Conservation (phyloP, 108 stramenopile genomes). For the Cyclotella sp. region DNA sequence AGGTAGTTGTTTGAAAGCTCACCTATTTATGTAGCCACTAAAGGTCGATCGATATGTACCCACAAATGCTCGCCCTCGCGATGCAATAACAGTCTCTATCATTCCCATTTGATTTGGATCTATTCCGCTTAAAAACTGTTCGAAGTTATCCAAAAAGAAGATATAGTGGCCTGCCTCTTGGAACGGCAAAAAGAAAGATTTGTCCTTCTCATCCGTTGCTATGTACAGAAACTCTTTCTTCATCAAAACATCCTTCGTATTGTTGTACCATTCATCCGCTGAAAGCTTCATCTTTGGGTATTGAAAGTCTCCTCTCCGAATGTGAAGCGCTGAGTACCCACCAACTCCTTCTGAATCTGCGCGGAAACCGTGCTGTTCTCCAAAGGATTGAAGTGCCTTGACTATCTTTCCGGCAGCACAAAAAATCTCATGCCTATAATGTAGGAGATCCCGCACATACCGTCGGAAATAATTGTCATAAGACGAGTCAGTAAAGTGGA, state of each 20-base stretch:
- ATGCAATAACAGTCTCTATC: slow-evolving; percentile 89
- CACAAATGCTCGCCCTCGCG: slow-evolving; percentile 77
- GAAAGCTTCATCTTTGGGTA: slow-evolving; percentile 74
- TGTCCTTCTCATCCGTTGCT: slow-evolving; percentile 88
- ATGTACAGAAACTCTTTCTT: slow-evolving; percentile 72
- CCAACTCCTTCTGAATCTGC: slow-evolving; percentile 62
- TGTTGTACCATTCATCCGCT: slow-evolving; percentile 70
- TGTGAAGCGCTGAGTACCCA: slow-evolving; percentile 75
- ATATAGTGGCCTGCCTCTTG: slow-evolving; percentile 57
- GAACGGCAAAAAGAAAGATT: slow-evolving; percentile 79
- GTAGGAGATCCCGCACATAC: slow-evolving; percentile 81
- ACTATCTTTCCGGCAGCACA: slow-evolving; percentile 90
- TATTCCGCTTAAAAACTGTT: slow-evolving; percentile 57
- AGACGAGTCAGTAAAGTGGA: slow-evolving; percentile 73
- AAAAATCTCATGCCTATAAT: slow-evolving; percentile 83
- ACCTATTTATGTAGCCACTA: slow-evolving; percentile 89
- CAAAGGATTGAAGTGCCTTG: slow-evolving; percentile 54
- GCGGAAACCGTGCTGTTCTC: slow-evolving; percentile 32
- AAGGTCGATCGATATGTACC: slow-evolving; percentile 94
- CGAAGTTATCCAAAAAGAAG: slow-evolving; percentile 76
- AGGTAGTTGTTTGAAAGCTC: neutral
- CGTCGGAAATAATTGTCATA: slow-evolving; percentile 75
- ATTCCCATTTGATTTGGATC: slow-evolving; percentile 91
- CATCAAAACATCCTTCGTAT: slow-evolving; percentile 67
- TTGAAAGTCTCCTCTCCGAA: slow-evolving; percentile 87